A percentile compares a stretch with the other conserved stretches of the same genome.
Conservation (phyloP, 208 protist genomes). For the Crithidia mellificae region DNA sequence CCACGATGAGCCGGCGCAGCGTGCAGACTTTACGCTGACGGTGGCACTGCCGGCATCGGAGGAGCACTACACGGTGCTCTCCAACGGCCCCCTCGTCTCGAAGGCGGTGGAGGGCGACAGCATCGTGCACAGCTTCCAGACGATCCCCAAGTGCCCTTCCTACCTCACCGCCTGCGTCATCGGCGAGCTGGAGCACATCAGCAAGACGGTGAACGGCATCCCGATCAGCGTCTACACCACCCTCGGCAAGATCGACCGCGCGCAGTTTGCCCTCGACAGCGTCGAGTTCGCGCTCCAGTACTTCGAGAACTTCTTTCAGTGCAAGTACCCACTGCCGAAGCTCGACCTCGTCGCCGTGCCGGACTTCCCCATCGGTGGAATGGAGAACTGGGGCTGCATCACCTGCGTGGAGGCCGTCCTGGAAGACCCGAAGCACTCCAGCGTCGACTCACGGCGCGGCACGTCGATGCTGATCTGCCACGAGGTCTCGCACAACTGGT, state of each 20-base stretch:
- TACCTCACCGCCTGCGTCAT: constrained; percentile 97
- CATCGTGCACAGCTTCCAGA: constrained; percentile 80
- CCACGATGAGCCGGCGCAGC: constrained; percentile 96
- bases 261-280: constrained; percentile 83
- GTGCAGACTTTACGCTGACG: constrained; percentile 94
- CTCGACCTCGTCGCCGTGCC: constrained; percentile 97
- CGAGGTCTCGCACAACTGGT: constrained; percentile 98
- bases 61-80: constrained; percentile 79
- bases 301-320: constrained; percentile 90
- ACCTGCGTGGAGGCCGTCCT: constrained; percentile 92
- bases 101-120: constrained; percentile 39
- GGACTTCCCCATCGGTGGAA: constrained; percentile 96
- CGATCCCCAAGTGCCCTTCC: constrained; percentile 89
- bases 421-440: constrained; percentile 67
- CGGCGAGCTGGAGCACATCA: constrained; percentile 91
- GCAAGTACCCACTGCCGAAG: constrained; percentile 95
- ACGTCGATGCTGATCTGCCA: constrained; percentile 93
- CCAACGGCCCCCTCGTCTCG: constrained; percentile 59
- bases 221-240: constrained; percentile 77
- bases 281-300: constrained; percentile 75
- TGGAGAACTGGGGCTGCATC: constrained; percentile 97
- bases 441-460: constrained; percentile 66
- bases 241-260: constrained; percentile 61
- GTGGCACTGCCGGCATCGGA: constrained; percentile 71
- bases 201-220: constrained; percentile 57